phyloP scores from a whole-genome alignment of 2,329 filamentous ascomycete genomes.

The Coniosporium tulheliwenetii region DNA sequence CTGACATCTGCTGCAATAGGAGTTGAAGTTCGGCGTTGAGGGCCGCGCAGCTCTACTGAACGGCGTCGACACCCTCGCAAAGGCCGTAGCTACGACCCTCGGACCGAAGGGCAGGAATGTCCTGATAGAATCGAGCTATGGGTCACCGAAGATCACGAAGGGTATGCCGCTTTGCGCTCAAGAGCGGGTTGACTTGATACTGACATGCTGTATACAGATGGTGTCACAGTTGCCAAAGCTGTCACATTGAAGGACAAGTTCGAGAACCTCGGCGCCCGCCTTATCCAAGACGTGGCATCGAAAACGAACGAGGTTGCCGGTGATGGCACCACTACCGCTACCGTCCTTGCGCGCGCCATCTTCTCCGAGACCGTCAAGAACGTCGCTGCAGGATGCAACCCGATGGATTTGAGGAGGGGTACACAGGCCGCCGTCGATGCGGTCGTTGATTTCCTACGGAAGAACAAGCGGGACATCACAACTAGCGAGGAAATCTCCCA shows the following conservation, averaged over 20 bases:
- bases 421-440: constrained; percentile 93
- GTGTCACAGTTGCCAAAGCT: constrained; percentile 50
- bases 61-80: constrained; percentile 93
- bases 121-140: constrained; percentile 94
- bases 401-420: constrained; percentile 94
- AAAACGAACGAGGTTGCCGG: constrained; percentile 99
- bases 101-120: constrained; percentile 98
- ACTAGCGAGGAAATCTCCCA: constrained; percentile 95
- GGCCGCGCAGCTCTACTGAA: constrained; percentile 74
- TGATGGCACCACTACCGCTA: constrained; percentile 97
- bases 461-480: constrained; percentile 96
- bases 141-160: constrained; percentile 99
- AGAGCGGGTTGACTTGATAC: not conserved
- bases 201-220: constrained; percentile 20
- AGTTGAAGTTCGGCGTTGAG: constrained; percentile 97
- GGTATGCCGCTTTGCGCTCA: constrained; percentile 37
- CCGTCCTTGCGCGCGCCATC: constrained; percentile 90
- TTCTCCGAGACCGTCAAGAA: constrained; percentile 99
- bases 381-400: constrained; percentile 97
- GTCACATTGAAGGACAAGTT: constrained; percentile 96
- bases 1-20: constrained; percentile 35
- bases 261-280: constrained; percentile 93
- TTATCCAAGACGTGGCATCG: constrained; percentile 93
- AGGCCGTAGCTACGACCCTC: constrained; percentile 87
- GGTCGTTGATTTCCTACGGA: constrained; percentile 84